phyloP scores from a whole-genome alignment of 768 basidiomycete genomes.

The Mrakia blollopis region DNA sequence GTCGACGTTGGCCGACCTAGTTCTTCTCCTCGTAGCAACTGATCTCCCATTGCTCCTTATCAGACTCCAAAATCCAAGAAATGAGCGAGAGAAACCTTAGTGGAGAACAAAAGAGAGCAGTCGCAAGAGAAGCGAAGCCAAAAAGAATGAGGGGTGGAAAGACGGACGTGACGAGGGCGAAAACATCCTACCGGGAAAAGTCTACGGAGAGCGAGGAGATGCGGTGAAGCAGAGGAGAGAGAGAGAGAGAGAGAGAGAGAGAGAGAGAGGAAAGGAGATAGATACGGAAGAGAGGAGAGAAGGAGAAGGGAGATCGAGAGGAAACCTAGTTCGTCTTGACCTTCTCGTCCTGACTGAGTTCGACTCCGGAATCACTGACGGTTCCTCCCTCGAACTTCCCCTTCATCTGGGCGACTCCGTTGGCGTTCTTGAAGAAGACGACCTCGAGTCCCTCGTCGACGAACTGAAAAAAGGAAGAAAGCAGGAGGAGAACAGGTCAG shows the following conservation, averaged over 20 bases:
- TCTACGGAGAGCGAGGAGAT: not conserved
- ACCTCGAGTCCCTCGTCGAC: constrained; percentile 83
- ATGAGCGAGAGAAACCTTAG: not conserved
- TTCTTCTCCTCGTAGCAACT: not conserved
- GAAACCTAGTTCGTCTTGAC: constrained; percentile 5
- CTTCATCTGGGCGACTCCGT: constrained; percentile 63
- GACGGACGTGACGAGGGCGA: not conserved
- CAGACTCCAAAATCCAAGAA: not conserved
- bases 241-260: not conserved
- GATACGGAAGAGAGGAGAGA: not conserved
- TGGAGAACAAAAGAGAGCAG: not conserved
- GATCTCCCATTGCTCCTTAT: not conserved
- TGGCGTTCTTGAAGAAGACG: constrained; percentile 78
- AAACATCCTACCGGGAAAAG: not conserved
- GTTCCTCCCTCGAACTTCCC: constrained; percentile 58
- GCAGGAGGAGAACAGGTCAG: not conserved
- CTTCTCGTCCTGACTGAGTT: constrained; percentile 45
- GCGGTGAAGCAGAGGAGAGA: not conserved
- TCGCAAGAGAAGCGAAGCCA: not conserved
- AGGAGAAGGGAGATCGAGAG: too few relatives aligned
- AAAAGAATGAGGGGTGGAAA: not conserved
- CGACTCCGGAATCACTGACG: constrained; percentile 63
- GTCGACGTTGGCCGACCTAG: not conserved
- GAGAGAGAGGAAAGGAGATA: not conserved
- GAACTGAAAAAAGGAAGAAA: constrained; percentile 49